Evolutionary conservation across 192 early-diverging fungal species (phyloP), one percentile per base, ranked within the genome.

Genomic region (Chytriomyces sp.): DNA sequence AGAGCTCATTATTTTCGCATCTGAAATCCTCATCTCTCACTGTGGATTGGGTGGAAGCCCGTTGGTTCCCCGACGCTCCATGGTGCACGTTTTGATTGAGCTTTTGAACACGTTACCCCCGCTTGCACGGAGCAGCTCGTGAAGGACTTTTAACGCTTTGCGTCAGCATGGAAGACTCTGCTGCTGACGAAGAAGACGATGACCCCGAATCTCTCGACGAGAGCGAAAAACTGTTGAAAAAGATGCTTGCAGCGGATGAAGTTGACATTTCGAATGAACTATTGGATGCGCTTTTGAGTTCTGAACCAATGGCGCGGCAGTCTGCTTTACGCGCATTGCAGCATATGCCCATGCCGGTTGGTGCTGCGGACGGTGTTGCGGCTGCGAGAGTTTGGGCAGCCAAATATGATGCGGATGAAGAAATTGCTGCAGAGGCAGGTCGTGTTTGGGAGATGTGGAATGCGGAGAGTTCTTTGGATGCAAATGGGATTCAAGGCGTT

Each of bases 371-470:
- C 11, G 86, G 89, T 28, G 82, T 85, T 49, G 92, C 91, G 80
- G 91, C 89, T 47, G 79, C 85, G 11, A 84, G 91, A 59, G 82
- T 96, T 35, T 96, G 93, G 93, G 75, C 90, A 46, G 82, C 86
- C 11, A 86, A 86, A 26, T 89, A 86, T 75, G 94, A 96, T 77
- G 81, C 84, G 7, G 66, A 68, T 0, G 92, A 92, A 50, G 74
- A 70, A 11, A 82, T 85, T 50, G 84, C 86, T 57, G 82, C 81
- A 5, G 85, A 91, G 11, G 93, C 93, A 2, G 82, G 81, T 28
- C 61, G 69, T 45, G 77, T 93, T 43, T 94, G 94, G 93, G 85
- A 87, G 35, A 61, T 80, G 49, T 80, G 79, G 79, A 83, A 86
- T 68, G 83, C 79, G 2, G 62, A 71, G 24, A 48, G 62, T 13